Conservation (phyloP, 148 eudicot genomes). For the Gaultheria prostrata region DNA sequence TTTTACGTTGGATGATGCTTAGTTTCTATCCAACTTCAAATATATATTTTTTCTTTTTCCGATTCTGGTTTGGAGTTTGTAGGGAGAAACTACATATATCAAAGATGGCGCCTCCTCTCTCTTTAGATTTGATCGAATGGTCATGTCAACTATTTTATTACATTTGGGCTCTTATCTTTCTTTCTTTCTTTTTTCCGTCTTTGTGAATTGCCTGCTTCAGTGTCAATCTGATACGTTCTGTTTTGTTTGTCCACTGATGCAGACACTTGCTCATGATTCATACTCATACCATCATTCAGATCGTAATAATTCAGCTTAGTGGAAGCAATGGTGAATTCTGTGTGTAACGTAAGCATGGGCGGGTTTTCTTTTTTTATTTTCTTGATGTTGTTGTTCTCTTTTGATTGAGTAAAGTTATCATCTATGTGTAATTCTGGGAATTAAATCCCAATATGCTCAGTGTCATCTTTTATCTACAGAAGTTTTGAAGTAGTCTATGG, state of each 20-base stretch:
- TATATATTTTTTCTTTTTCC: neutral
- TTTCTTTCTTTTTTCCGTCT: neutral
- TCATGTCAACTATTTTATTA: neutral
- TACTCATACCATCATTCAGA: slow-evolving; percentile 53
- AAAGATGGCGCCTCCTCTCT: neutral
- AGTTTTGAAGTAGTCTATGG: neutral
- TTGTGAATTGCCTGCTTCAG: neutral
- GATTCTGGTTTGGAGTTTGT: neutral
- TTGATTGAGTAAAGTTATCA: neutral
- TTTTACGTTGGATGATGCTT: no score
- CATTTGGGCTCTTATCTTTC: neutral
- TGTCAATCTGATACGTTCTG: neutral
- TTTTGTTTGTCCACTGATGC: slow-evolving; percentile 30
- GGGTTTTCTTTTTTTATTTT: neutral
- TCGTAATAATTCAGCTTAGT: slow-evolving; percentile 22
- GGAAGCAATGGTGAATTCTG: neutral
- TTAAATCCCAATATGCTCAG: neutral
- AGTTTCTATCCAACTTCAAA: no score
- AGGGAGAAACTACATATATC: neutral
- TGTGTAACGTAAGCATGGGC: neutral
- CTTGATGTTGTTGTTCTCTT: neutral
- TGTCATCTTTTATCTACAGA: neutral
- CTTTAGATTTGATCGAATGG: neutral
- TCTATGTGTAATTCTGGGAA: neutral
- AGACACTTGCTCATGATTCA: slow-evolving; percentile 94